Conservation (phyloP, 768 basidiomycete genomes). For the Naematelia aurantialba region DNA sequence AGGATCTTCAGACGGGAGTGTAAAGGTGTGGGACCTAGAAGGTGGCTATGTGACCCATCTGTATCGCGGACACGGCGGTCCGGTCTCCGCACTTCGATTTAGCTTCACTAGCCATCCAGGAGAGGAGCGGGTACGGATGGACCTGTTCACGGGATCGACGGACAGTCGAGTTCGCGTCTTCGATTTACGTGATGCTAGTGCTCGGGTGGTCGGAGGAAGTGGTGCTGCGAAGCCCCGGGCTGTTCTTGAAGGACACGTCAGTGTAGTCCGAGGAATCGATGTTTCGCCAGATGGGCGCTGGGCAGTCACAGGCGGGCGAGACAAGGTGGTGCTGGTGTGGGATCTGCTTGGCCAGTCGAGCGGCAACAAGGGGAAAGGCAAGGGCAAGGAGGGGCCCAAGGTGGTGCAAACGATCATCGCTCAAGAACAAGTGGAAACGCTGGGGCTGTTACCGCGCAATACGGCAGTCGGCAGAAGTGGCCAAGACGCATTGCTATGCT, state of each 20-base stretch:
- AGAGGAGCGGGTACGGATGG: conserved; percentile 56
- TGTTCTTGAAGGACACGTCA: conserved; percentile 91
- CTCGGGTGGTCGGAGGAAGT: conserved; percentile 53
- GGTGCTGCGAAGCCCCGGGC: conserved; percentile 61
- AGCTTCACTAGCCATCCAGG: conserved; percentile 51
- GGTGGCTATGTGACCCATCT: conserved; percentile 88
- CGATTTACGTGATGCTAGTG: conserved; percentile 67
- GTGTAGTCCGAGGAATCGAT: conserved; percentile 86
- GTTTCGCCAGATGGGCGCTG: conserved; percentile 80
- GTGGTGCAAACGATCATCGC: conserved; percentile 72
- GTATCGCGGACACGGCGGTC: conserved; percentile 96
- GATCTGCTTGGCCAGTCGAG: conserved; percentile 57
- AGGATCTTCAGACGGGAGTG: conserved; percentile 91
- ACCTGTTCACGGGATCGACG: conserved; percentile 82
- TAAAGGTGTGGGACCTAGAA: conserved; percentile 91
- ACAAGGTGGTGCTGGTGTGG: conserved; percentile 91
- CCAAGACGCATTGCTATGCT: conserved; percentile 59
- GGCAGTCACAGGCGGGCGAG: conserved; percentile 86
- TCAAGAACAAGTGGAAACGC: conserved; percentile 80
- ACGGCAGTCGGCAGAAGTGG: conserved; percentile 15
- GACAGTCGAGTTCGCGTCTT: conserved; percentile 91
- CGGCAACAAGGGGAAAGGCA: conserved; percentile 48
- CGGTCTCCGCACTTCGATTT: conserved; percentile 80
- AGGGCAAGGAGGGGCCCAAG: conserved; percentile 53
- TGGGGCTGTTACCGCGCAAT: conserved; percentile 61